phyloP scores from a whole-genome alignment of 2,329 filamentous ascomycete genomes.

The Beauveria pseudobassiana region DNA sequence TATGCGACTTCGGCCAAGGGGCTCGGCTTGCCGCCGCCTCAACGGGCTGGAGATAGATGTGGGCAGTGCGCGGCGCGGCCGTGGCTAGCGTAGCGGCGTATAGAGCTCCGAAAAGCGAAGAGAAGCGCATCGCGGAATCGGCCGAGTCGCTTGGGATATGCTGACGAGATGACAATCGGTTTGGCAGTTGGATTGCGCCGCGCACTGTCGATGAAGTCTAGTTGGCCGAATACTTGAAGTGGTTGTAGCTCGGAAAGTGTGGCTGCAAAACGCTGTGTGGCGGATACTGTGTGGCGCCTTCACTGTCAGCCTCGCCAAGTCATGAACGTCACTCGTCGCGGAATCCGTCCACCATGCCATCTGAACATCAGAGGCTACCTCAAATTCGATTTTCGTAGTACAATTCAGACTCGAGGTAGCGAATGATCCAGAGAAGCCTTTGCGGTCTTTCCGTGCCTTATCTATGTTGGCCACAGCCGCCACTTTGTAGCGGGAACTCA shows the following conservation, averaged over 20 bases:
- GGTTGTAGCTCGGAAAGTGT: background rate
- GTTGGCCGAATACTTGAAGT: background rate
- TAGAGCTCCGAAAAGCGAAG: constrained; percentile 34
- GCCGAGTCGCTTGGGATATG: background rate
- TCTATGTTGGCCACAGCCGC: too few relatives aligned
- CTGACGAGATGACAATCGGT: background rate
- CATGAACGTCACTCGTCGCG: too few relatives aligned
- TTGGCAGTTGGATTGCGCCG: background rate
- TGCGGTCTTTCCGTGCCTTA: too few relatives aligned
- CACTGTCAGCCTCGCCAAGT: too few relatives aligned
- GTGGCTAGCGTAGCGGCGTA: constrained; percentile 32
- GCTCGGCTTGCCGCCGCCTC: constrained; percentile 26
- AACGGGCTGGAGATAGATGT: constrained; percentile 49
- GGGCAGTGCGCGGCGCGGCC: constrained; percentile 36
- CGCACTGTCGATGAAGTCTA: background rate
- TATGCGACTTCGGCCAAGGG: constrained; percentile 52
- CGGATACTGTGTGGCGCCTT: too few relatives aligned
- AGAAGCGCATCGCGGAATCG: constrained; percentile 32
- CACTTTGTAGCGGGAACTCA: too few relatives aligned
- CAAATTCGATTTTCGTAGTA: too few relatives aligned
- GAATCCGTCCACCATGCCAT: too few relatives aligned
- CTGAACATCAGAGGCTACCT: too few relatives aligned
- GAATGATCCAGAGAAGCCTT: too few relatives aligned
- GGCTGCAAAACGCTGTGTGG: background rate
- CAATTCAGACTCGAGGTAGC: too few relatives aligned